phyloP scores from a whole-genome alignment of 2,329 filamentous ascomycete genomes.

The Pseudogymnoascus sp. region DNA sequence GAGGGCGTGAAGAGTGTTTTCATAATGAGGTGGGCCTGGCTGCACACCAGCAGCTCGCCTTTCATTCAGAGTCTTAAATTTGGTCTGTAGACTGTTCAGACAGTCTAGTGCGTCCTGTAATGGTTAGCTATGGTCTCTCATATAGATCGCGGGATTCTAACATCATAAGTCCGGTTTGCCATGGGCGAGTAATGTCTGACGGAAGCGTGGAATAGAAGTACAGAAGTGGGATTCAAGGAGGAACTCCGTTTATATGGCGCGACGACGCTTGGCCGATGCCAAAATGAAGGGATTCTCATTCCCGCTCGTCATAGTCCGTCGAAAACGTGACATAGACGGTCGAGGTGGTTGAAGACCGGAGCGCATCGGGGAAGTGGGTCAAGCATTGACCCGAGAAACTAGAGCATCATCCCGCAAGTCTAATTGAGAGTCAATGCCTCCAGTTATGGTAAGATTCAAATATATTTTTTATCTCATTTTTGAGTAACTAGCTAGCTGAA shows the following conservation, averaged over 20 bases:
- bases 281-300: conserved; percentile 2
- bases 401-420: background rate
- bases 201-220: background rate
- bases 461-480: background rate
- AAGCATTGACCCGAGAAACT: background rate
- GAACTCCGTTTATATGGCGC: background rate
- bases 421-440: no score
- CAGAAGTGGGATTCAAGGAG: background rate
- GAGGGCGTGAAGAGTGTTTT: background rate
- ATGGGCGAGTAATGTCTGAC: background rate
- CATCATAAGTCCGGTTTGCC: conserved; percentile 2
- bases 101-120: conserved; percentile 72
- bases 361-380: background rate
- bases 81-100: conserved; percentile 86
- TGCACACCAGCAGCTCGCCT: conserved; percentile 63
- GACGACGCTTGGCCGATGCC: background rate
- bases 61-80: conserved; percentile 72
- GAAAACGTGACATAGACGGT: background rate
- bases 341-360: background rate
- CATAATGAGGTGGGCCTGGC: conserved; percentile 4
- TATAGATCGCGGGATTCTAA: background rate
- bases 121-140: background rate
- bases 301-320: background rate
- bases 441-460: no score
- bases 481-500: background rate